Evolutionary conservation across 2,329 filamentous ascomycete genomes (phyloP).

Genomic region (Elsinoe necatrix): DNA sequence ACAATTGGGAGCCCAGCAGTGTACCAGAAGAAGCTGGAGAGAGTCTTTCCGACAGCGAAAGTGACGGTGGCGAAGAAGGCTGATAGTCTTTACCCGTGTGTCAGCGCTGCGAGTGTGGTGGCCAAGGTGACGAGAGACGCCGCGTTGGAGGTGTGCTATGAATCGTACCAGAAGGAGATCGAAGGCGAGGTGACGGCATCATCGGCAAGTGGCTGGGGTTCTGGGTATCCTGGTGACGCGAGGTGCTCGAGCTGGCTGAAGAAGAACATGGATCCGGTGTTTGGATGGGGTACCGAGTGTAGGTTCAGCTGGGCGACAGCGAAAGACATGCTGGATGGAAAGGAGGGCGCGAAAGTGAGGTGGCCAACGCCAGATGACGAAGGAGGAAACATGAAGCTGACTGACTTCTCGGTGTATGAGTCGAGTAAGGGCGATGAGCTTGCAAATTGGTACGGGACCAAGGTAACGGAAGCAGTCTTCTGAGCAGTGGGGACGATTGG

Average conservation of each 20-base stretch:
- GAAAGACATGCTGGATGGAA: constrained; percentile 84
- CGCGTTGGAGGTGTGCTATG: constrained; percentile 71
- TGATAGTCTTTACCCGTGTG: constrained; percentile 83
- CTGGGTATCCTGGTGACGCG: constrained; percentile 84
- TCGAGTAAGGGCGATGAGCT: constrained; percentile 55
- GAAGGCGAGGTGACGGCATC: constrained; percentile 24
- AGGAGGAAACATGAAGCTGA: constrained; percentile 57
- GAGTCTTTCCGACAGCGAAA: constrained; percentile 63
- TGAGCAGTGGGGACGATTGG: constrained; percentile 30
- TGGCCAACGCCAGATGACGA: constrained; percentile 72
- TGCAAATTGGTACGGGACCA: constrained; percentile 71
- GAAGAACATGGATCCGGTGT: constrained; percentile 80
- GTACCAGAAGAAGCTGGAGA: constrained; percentile 78
- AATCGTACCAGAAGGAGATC: constrained; percentile 37
- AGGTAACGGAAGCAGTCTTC: constrained; percentile 62
- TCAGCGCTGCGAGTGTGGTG: constrained; percentile 87
- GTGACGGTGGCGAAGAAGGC: constrained; percentile 61
- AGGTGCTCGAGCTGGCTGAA: constrained; percentile 75
- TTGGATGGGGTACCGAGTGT: constrained; percentile 91
- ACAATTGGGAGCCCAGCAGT: constrained; percentile 75
- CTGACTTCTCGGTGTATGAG: constrained; percentile 59
- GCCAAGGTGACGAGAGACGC: constrained; percentile 94
- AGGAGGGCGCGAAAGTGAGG: constrained; percentile 61
- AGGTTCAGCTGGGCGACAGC: constrained; percentile 93
- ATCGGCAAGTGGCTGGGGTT: constrained; percentile 61